phyloP scores from a whole-genome alignment of 495 filamentous ascomycete genomes.

The Trichocladium uniseriatum region DNA sequence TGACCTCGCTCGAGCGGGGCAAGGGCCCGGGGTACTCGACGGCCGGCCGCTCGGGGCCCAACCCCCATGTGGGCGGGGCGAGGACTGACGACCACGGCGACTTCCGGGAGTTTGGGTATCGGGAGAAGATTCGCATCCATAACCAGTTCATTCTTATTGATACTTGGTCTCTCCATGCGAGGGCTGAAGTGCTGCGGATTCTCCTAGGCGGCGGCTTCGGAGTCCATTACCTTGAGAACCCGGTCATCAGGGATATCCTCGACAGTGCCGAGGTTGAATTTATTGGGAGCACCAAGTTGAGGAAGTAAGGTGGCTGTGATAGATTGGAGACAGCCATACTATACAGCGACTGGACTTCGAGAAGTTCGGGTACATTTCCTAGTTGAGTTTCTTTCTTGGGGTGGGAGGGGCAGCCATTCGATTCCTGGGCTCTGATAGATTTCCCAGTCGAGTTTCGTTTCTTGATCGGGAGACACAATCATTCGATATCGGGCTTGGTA shows the following conservation, averaged over 20 bases:
- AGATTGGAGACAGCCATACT: background rate
- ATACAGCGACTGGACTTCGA: too few species aligned
- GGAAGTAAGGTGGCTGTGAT: constrained; percentile 7
- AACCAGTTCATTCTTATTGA: constrained; percentile 71
- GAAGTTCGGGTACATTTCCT: too few species aligned
- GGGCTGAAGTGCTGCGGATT: constrained; percentile 65
- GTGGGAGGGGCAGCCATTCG: too few species aligned
- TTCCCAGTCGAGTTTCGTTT: too few species aligned
- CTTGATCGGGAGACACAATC: too few species aligned
- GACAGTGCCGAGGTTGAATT: constrained; percentile 27
- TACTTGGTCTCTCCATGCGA: constrained; percentile 80
- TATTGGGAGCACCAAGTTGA: constrained; percentile 12
- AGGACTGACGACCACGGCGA: constrained; percentile 64
- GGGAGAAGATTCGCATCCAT: constrained; percentile 67
- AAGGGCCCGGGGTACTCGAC: constrained; percentile 41
- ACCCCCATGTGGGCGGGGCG: constrained; percentile 39
- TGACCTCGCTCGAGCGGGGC: constrained; percentile 68
- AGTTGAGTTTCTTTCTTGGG: too few species aligned
- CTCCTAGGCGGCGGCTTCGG: constrained; percentile 72
- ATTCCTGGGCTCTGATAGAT: too few species aligned
- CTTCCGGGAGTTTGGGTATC: constrained; percentile 64
- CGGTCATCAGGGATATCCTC: constrained; percentile 66
- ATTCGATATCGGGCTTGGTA: too few species aligned
- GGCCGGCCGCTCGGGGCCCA: constrained; percentile 27
- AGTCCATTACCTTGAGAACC: constrained; percentile 73